These are phyloP conservation scores for Suhomyces sp. DNA, from an alignment of 805 yeast genomes.

Conservation along the genomic window DNA sequence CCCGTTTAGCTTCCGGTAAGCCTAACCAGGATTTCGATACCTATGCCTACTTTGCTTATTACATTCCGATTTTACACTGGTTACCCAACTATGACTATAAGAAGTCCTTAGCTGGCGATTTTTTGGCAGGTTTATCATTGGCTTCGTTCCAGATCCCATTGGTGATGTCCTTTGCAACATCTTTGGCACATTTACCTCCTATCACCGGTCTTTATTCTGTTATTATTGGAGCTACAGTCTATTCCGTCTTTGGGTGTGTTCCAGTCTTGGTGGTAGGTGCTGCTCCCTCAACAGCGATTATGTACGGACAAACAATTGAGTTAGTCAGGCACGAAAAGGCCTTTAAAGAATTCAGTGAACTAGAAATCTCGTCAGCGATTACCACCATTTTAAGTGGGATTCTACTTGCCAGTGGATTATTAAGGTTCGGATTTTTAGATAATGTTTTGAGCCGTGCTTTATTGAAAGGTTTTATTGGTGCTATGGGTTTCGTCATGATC, in stretches of 20 bases:
- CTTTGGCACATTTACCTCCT: conserved; percentile 82
- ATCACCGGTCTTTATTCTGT: conserved; percentile 75
- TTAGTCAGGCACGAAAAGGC: conserved; percentile 27
- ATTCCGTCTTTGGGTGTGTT: conserved; percentile 77
- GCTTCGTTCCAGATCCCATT: conserved; percentile 37
- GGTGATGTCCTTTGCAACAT: conserved; percentile 73
- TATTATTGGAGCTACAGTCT: conserved; percentile 75
- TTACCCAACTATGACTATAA: conserved; percentile 23
- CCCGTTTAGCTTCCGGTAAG: not conserved
- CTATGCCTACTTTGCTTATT: conserved; percentile 30
- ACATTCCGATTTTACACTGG: conserved; percentile 33
- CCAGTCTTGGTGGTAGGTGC: conserved; percentile 92
- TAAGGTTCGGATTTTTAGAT: conserved; percentile 85
- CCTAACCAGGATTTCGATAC: conserved; percentile 16
- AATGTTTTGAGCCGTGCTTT: conserved; percentile 75
- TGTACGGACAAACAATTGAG: conserved; percentile 77
- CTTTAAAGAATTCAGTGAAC: conserved; percentile 41
- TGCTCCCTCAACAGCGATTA: conserved; percentile 81
- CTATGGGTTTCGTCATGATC: conserved; percentile 83
- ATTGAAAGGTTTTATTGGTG: conserved; percentile 79
- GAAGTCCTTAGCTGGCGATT: conserved; percentile 23
- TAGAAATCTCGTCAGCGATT: conserved; percentile 20
- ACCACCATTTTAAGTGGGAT: conserved; percentile 19
- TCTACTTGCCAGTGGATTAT: conserved; percentile 34
- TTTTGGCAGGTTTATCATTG: conserved; percentile 32